Evolutionary conservation across 495 filamentous ascomycete genomes (phyloP), one percentile per base, ranked within the genome.

Genomic region (Coniosporium apollinis): DNA sequence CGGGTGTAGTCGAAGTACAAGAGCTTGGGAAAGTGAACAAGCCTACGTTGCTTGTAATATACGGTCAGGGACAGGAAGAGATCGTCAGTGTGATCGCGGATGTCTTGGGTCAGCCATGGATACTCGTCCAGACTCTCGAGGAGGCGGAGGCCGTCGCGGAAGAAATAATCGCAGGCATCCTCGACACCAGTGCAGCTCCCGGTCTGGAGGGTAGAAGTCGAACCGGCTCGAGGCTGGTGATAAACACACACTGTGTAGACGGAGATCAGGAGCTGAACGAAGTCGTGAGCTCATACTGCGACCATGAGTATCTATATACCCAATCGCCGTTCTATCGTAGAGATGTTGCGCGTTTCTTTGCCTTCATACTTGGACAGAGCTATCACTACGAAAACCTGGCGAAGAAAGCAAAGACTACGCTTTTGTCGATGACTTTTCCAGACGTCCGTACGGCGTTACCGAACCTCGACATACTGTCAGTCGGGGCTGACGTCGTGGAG

Each of bases 381-480:
- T 68, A 67, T 37, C 76, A 75, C 21, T 79, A 86, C 49, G 74
- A 76, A 41, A 72, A 77, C 22, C 55, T 89, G 39, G 71, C 78
- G 54, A 72, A 69, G 25, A 86, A 85, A 46, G 66, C 67, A 19
- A 64, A 79, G 29, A 86, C 80, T 0, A 84, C 78, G 51, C 72
- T 85, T 43, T 83, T 89, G 38, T 85, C 80, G 25, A 83, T 79
- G 0, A 89, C 82, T 2, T 89, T 89, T 41, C 79, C 82, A 0
- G 81, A 86, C 50, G 80, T 89, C 3, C 76, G 72, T 46, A 74
- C 81, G 20, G 80, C 79, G n/a, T 57, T 86, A 36, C 76, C 82
- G 1, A 86, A 85, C 52, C 62, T 89, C 28, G 79, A 86, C 57
- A 83, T 86, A 41, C 59, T 86, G 11, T 83, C 82, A 4, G 81